A percentile compares a stretch with the other conserved stretches of the same genome.
These are phyloP conservation scores for Elaeis guineensis DNA, from an alignment of 176 grass and related monocot species.

Conservation along the genomic window DNA sequence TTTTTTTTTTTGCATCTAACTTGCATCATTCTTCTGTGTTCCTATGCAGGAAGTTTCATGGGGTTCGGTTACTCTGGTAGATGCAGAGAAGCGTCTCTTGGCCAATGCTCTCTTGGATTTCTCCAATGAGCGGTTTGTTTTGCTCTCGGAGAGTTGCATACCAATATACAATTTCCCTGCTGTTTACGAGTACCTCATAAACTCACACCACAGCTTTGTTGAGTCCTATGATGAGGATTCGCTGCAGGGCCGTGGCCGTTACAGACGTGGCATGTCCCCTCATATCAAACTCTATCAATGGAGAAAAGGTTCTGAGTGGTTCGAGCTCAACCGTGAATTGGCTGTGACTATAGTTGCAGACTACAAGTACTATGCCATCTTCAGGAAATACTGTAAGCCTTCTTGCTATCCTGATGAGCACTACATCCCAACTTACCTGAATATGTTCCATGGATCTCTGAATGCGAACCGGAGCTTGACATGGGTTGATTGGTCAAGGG, in stretches of 20 bases:
- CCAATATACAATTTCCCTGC: constrained; percentile 3
- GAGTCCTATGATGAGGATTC: constrained; percentile 6
- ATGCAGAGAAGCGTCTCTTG: constrained; percentile 14
- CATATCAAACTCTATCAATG: constrained; percentile 4
- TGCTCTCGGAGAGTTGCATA: constrained; percentile 15
- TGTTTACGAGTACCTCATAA: constrained; percentile 1
- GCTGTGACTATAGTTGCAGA: constrained; percentile 1
- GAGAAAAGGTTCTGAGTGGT: constrained; percentile 18
- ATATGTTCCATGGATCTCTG: constrained; percentile 9
- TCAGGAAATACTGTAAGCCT: constrained; percentile 7
- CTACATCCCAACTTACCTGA: constrained; percentile 12
- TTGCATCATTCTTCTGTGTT: neutral
- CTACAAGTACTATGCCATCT: constrained; percentile 14
- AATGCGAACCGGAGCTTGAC: constrained; percentile 2
- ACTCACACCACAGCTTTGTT: constrained; percentile 4
- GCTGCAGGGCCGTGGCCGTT: neutral
- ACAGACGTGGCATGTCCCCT: constrained; percentile 5
- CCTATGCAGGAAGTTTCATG: constrained; percentile 8
- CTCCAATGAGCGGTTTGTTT: constrained; percentile 15
- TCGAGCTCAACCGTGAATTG: constrained; percentile 15
- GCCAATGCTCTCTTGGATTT: constrained; percentile 17
- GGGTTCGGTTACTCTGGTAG: constrained; percentile 5
- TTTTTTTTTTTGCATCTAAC: too few relatives aligned
- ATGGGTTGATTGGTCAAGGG: constrained; percentile 18
- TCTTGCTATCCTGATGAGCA: constrained; percentile 18